A percentile compares a stretch with the other conserved stretches of the same genome.
Conservation (phyloP, 2,329 filamentous ascomycete genomes). For the Penicillium sumatraense region DNA sequence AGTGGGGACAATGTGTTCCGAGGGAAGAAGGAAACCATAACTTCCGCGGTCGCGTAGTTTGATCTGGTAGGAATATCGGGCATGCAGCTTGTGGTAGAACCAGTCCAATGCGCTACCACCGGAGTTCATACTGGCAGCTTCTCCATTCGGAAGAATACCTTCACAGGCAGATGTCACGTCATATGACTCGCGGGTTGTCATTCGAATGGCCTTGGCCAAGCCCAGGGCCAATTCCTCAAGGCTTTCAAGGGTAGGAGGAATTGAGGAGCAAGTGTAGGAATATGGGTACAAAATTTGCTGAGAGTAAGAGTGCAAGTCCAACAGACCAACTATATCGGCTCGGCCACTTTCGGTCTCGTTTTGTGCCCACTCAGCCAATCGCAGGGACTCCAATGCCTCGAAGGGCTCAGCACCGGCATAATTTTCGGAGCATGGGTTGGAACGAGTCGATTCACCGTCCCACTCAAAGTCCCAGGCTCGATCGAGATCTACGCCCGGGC, state of each 20-base stretch:
- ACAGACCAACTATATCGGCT: slow-evolving; percentile 77
- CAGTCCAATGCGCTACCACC: slow-evolving; percentile 91
- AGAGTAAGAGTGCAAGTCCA: slow-evolving; percentile 94
- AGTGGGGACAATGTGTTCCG: slow-evolving; percentile 83
- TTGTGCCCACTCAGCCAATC: slow-evolving; percentile 79
- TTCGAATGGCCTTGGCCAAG: slow-evolving; percentile 83
- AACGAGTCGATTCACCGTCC: slow-evolving; percentile 68
- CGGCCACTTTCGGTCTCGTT: slow-evolving; percentile 75
- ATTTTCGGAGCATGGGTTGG: slow-evolving; percentile 87
- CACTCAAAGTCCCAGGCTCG: slow-evolving; percentile 84
- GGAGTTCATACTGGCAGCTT: slow-evolving; percentile 65
- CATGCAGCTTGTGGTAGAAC: slow-evolving; percentile 86
- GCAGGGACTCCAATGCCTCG: slow-evolving; percentile 76
- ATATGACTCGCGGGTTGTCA: slow-evolving; percentile 76
- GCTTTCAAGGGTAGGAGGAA: slow-evolving; percentile 87
- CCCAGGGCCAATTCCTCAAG: slow-evolving; percentile 88
- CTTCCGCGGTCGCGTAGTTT: slow-evolving; percentile 92
- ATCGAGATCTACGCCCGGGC: slow-evolving; percentile 86
- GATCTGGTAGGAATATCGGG: slow-evolving; percentile 87
- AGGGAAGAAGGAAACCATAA: slow-evolving; percentile 90
- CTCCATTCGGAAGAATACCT: slow-evolving; percentile 62
- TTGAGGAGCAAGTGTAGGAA: slow-evolving; percentile 76
- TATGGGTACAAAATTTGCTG: slow-evolving; percentile 95
- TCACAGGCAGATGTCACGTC: slow-evolving; percentile 85
- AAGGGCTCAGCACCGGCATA: slow-evolving; percentile 85